Base-by-base conservation (phyloP, 2,329 filamentous ascomycete genomes). In the Cryphonectria carpinicola region DNA sequence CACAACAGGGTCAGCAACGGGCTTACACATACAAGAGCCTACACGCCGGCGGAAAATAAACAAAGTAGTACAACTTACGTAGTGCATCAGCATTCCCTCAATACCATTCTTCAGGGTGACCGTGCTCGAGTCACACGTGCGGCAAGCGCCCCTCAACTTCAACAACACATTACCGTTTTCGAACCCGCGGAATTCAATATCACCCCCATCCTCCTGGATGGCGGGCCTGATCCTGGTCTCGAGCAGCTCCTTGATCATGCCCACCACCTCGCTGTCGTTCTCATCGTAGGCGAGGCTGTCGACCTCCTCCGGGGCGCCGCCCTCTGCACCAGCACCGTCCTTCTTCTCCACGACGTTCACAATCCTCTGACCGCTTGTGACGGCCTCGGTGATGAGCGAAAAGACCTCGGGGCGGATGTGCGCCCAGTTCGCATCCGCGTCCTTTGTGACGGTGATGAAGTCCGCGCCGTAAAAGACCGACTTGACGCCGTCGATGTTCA, bases 31-130 rank as follows among this genome's bases (percentile, higher is more conserved):
- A 28, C 5, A 22, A 10, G 7, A 60, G 56, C 13, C 25, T 7
- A 19, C 5, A 22, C 13, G 22, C 52, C 14, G 10, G 32, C 28
- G 28, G 56, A 35, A 46, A 37, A 22, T 13, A 46, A 14, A 14
- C 32, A 32, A 4, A 10, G 37, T 46, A 61, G 67, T 56, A 67
- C 67, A 62, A 89, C 92, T 88, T 81, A 94, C 92, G 81, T 96
- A 96, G 81, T 95, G 93, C 93, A 97, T 98, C 80, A 98, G 81
- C 96, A 99, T 98, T 75, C 93, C 93, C 86, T 99, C 96, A 76
- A 99, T 99, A 8, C 96, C 96, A 80, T 97, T 98, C 86, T 97
- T 97, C 75, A 99, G 82, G 41, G 96, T 99, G 49, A 98, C 95
- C 0, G 96, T 98, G 80, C 95, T 98, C 62, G 93, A 97, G 81